Percentiles rank a stretch among this genome's conserved stretches.
Conservation (phyloP, 345 rosid species). For the Brassica juncea region DNA sequence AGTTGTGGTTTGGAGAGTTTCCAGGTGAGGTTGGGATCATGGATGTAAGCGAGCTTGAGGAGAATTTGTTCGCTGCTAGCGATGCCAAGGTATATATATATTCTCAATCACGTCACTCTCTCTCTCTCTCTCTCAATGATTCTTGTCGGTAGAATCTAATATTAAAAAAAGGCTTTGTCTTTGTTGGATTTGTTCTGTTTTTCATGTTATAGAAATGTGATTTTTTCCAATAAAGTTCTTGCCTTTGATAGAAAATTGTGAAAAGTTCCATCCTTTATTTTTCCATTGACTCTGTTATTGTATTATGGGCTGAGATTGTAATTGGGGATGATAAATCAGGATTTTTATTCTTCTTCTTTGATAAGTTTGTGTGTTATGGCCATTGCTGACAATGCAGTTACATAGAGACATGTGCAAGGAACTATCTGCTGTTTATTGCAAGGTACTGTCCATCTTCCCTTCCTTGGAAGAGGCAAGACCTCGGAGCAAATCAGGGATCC, state of each 20-base stretch:
- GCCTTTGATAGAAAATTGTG: too few relatives aligned
- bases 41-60: conserved; percentile 88
- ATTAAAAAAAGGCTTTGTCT: neutral
- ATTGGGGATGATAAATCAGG: neutral
- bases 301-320: too few relatives aligned
- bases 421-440: conserved; percentile 70
- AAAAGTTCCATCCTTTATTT: neutral
- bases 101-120: neutral
- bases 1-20: neutral
- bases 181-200: neutral
- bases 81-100: conserved; percentile 89
- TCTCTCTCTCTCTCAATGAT: neutral
- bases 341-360: neutral
- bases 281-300: neutral
- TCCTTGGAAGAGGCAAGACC: conserved; percentile 93
- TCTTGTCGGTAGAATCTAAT: neutral
- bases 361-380: neutral
- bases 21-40: conserved; percentile 49
- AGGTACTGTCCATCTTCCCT: conserved; percentile 74
- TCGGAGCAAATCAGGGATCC: conserved; percentile 95
- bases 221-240: neutral
- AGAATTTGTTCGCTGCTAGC: conserved; percentile 80
- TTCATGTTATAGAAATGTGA: neutral
- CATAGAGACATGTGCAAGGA: conserved; percentile 90
- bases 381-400: conserved; percentile 49